These are phyloP conservation scores for Epicoccum sorghinum DNA, from an alignment of 2,329 filamentous ascomycete genomes.

Conservation along the genomic window DNA sequence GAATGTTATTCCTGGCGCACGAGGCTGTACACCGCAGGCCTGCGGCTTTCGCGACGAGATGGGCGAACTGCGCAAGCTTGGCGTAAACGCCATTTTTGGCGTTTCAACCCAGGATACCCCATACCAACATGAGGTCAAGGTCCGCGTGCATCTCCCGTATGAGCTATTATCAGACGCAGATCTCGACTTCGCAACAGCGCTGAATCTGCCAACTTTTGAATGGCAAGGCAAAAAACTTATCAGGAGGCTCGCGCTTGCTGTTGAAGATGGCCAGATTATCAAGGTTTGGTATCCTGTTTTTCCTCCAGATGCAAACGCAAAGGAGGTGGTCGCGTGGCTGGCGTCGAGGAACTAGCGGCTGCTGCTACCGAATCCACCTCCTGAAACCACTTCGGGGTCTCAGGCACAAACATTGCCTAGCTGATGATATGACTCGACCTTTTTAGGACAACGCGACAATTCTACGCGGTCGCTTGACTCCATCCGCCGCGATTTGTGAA, in stretches of 20 bases:
- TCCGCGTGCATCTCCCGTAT: constrained; percentile 49
- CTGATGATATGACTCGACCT: constrained; percentile 24
- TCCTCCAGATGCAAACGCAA: constrained; percentile 49
- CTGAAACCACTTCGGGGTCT: constrained; percentile 31
- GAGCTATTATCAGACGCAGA: constrained; percentile 51
- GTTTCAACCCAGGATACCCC: constrained; percentile 49
- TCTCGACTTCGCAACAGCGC: constrained; percentile 39
- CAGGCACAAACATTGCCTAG: constrained; percentile 20
- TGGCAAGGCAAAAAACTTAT: constrained; percentile 47
- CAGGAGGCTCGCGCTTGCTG: constrained; percentile 48
- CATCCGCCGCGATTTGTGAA: neutral
- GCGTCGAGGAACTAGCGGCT: constrained; percentile 28
- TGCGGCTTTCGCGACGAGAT: constrained; percentile 51
- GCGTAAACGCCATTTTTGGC: constrained; percentile 45
- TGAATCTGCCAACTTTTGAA: constrained; percentile 50
- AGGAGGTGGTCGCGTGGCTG: constrained; percentile 47
- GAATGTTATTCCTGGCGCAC: constrained; percentile 52
- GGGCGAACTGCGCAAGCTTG: constrained; percentile 21
- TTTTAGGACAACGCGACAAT: neutral
- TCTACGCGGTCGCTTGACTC: constrained; percentile 4
- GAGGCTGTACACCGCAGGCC: constrained; percentile 53
- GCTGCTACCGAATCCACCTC: constrained; percentile 25
- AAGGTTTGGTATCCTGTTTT: constrained; percentile 55
- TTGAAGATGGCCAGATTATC: constrained; percentile 49
- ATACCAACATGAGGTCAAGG: constrained; percentile 49